Evolutionary conservation across 345 rosid species (phyloP).

Genomic region (Lepidium africanum): DNA sequence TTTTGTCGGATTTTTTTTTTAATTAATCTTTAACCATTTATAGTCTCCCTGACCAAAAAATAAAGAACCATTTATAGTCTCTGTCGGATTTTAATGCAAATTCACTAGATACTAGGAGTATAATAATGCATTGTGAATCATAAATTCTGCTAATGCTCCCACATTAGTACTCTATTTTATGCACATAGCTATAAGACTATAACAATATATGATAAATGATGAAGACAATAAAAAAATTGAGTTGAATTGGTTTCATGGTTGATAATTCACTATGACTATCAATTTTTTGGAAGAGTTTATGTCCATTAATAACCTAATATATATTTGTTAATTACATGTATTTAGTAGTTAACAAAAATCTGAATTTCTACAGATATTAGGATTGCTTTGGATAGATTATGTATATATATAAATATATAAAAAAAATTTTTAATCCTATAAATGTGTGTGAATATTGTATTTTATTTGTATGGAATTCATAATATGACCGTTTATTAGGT

Average conservation of each 20-base stretch:
- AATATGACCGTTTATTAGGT: slow-evolving; percentile 6
- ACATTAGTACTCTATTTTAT: not conserved
- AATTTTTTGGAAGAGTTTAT: too few relatives aligned
- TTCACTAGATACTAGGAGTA: not conserved
- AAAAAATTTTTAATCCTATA: too few relatives aligned
- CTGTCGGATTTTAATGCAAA: not conserved
- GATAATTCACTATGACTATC: too few relatives aligned
- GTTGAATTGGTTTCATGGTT: too few relatives aligned
- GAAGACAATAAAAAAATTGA: too few relatives aligned
- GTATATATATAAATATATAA: too few relatives aligned
- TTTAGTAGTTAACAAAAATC: too few relatives aligned
- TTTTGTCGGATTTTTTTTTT: not conserved
- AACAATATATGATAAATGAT: not conserved
- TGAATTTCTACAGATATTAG: too few relatives aligned
- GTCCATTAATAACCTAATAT: too few relatives aligned
- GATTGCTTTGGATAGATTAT: too few relatives aligned
- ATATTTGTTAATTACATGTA: too few relatives aligned
- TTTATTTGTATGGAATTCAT: not conserved
- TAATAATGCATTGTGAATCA: not conserved
- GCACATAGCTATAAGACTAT: not conserved
- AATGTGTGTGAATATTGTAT: not conserved
- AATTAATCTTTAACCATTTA: not conserved
- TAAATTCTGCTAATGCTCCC: not conserved
- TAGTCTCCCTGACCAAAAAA: too few relatives aligned
- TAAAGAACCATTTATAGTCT: not conserved